Conservation (phyloP, 2,329 filamentous ascomycete genomes). For the Cladosporium sp. region DNA sequence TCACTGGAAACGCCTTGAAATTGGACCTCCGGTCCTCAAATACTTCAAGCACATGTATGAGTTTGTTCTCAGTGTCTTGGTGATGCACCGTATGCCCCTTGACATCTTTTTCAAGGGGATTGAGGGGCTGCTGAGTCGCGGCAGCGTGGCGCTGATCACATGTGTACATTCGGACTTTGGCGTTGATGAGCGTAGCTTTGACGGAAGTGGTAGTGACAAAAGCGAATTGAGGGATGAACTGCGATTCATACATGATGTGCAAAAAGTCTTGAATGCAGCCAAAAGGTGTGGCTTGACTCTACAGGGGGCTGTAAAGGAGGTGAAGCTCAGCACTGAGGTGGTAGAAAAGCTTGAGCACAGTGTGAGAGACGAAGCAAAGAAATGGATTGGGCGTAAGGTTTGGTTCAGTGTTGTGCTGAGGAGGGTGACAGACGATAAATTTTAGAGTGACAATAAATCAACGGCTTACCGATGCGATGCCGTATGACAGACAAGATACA, state of each 20-base stretch:
- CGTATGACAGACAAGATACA: not conserved
- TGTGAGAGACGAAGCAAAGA: not conserved
- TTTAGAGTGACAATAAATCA: not conserved
- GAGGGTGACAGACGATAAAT: not conserved
- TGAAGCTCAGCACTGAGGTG: not conserved
- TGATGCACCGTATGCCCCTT: not conserved
- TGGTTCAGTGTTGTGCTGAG: not conserved
- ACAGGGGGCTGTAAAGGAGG: not conserved
- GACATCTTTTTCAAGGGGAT: not conserved
- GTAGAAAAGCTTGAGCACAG: not conserved
- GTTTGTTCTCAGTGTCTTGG: not conserved
- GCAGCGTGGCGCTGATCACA: not conserved
- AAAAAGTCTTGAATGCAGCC: not conserved
- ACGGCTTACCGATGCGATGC: not conserved
- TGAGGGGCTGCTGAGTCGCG: not conserved
- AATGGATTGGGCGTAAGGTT: not conserved
- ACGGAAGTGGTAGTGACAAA: not conserved
- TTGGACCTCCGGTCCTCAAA: not conserved
- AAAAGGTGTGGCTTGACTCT: not conserved
- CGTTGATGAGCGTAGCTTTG: not conserved
- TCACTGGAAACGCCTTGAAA: not conserved
- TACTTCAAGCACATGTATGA: not conserved
- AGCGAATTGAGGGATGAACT: not conserved
- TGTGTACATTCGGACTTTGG: not conserved
- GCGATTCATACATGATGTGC: not conserved